Conservation (phyloP, 2,329 filamentous ascomycete species). For the Ilyonectria sp. region DNA sequence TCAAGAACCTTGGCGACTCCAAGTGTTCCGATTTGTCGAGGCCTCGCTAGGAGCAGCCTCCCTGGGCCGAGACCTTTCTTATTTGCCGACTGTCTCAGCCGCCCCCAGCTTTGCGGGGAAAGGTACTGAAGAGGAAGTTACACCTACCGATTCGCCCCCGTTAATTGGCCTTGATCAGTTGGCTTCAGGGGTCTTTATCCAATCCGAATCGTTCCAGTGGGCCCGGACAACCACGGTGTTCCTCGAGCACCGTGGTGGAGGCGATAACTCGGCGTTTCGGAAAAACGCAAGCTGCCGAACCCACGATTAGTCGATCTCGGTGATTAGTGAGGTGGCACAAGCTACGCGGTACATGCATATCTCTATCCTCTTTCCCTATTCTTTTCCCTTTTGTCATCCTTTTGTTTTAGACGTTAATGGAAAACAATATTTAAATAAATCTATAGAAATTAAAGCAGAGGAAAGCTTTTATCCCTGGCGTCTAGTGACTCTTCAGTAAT, state of each 20-base stretch:
- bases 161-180: neutral
- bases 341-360: neutral
- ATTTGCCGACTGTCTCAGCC: neutral
- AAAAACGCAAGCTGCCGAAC: neutral
- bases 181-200: neutral
- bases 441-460: too few relatives aligned
- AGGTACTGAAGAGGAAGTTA: neutral
- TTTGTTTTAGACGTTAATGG: too few relatives aligned
- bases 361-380: too few relatives aligned
- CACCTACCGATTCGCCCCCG: neutral
- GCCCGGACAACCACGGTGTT: neutral
- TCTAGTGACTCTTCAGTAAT: too few relatives aligned
- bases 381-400: too few relatives aligned
- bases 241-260: neutral
- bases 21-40: neutral
- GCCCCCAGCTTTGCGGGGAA: neutral
- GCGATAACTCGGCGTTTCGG: neutral
- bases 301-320: neutral
- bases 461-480: too few relatives aligned
- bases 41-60: neutral
- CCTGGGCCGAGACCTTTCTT: neutral
- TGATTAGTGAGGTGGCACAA: slow-evolving; percentile 1
- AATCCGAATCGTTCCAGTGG: neutral
- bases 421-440: too few relatives aligned
- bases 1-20: slow-evolving; percentile 1